Percentiles rank a stretch among this genome's conserved stretches.
phyloP scores from a whole-genome alignment of 1,139 yeast genomes.

The Sugiyamaella pinicola region DNA sequence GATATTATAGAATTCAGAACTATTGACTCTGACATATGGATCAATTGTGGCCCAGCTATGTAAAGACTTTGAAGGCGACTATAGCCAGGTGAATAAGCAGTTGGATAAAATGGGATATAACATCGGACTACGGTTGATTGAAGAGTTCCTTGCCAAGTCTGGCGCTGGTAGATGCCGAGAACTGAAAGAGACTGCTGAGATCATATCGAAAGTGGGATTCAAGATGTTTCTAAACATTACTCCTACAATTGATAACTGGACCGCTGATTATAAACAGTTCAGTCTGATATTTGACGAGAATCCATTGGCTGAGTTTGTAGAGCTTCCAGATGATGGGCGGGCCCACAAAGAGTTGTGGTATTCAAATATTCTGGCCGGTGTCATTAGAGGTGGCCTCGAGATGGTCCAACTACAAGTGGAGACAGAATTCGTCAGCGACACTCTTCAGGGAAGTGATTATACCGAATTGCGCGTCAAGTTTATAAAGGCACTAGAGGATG shows the following conservation, averaged over 20 bases:
- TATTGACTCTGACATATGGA: slow-evolving; percentile 91
- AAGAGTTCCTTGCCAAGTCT: slow-evolving; percentile 87
- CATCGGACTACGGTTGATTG: slow-evolving; percentile 88
- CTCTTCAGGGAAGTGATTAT: slow-evolving; percentile 74
- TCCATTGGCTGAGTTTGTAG: slow-evolving; percentile 94
- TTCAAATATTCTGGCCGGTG: slow-evolving; percentile 87
- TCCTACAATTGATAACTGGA: slow-evolving; percentile 79
- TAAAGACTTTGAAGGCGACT: slow-evolving; percentile 76
- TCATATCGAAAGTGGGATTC: slow-evolving; percentile 83
- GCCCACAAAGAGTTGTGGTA: slow-evolving; percentile 85
- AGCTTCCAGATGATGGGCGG: slow-evolving; percentile 74
- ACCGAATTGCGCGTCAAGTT: slow-evolving; percentile 80
- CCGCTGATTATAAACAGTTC: slow-evolving; percentile 72
- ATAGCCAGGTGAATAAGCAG: slow-evolving; percentile 75
- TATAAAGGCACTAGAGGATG: slow-evolving; percentile 78
- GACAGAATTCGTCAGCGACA: slow-evolving; percentile 76
- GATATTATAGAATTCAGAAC: slow-evolving; percentile 68
- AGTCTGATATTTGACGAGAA: slow-evolving; percentile 76
- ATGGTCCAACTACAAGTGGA: slow-evolving; percentile 96
- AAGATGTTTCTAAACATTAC: slow-evolving; percentile 81
- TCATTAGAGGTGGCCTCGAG: slow-evolving; percentile 85
- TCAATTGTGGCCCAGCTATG: slow-evolving; percentile 93
- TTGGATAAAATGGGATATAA: slow-evolving; percentile 93
- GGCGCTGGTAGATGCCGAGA: slow-evolving; percentile 79
- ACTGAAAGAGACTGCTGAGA: slow-evolving; percentile 86